phyloP scores from a whole-genome alignment of 352 stramenopile species.

The Phytopythium vexans region DNA sequence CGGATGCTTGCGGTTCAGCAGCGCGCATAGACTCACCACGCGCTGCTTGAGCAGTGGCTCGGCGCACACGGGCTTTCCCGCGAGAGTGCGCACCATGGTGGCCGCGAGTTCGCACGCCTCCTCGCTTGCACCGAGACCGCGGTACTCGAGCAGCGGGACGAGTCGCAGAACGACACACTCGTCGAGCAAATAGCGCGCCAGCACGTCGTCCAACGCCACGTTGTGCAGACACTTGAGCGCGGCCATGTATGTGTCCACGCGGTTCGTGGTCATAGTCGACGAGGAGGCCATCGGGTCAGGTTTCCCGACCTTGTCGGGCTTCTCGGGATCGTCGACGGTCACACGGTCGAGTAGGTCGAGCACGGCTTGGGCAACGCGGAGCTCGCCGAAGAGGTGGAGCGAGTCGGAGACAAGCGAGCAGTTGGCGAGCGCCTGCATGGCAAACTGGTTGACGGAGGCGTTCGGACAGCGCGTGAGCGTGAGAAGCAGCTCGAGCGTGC shows the following conservation, averaged over 20 bases:
- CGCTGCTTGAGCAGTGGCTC: slow-evolving; percentile 44
- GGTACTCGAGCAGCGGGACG: slow-evolving; percentile 43
- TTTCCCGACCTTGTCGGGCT: neutral
- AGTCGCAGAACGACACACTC: slow-evolving; percentile 41
- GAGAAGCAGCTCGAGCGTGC: slow-evolving; percentile 60
- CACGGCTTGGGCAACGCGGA: slow-evolving; percentile 49
- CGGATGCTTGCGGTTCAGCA: slow-evolving; percentile 43
- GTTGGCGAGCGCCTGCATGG: slow-evolving; percentile 63
- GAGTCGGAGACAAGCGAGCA: slow-evolving; percentile 77
- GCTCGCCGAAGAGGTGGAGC: slow-evolving; percentile 65
- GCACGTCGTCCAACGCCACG: slow-evolving; percentile 49
- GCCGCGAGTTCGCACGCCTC: slow-evolving; percentile 41
- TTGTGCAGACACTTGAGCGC: slow-evolving; percentile 71
- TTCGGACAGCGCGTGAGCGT: slow-evolving; percentile 43
- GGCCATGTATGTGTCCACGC: slow-evolving; percentile 56
- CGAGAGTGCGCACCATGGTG: slow-evolving; percentile 39
- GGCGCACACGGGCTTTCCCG: slow-evolving; percentile 43
- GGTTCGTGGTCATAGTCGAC: too few species aligned
- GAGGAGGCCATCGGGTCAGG: too few species aligned
- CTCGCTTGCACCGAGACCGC: slow-evolving; percentile 29
- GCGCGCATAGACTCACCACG: slow-evolving; percentile 49
- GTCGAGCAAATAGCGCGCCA: slow-evolving; percentile 59
- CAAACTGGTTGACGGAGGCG: slow-evolving; percentile 57
- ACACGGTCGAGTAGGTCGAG: slow-evolving; percentile 45
- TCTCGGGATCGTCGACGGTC: slow-evolving; percentile 1